These are phyloP conservation scores for Canavalia gladiata DNA, from an alignment of 306 rosid species.

Conservation along the genomic window DNA sequence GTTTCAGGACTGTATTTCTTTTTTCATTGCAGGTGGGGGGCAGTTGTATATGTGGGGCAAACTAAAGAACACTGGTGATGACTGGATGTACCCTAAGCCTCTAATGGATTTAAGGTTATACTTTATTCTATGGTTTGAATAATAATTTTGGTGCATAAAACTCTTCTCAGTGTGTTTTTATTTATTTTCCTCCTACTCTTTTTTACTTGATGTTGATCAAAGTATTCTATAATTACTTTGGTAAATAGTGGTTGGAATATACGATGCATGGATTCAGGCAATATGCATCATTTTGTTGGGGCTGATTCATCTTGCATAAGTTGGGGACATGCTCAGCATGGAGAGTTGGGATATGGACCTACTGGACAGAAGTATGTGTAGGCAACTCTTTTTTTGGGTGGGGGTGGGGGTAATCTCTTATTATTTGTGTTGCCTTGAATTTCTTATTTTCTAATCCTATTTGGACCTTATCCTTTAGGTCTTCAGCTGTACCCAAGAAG, in stretches of 20 bases:
- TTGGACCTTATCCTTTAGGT: slow-evolving; percentile 58
- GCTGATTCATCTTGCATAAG: slow-evolving; percentile 98
- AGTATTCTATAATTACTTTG: slow-evolving; percentile 40
- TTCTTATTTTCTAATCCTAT: slow-evolving; percentile 23
- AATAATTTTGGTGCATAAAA: slow-evolving; percentile 16
- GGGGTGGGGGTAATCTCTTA: not conserved
- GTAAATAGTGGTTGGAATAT: slow-evolving; percentile 88
- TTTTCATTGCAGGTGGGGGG: slow-evolving; percentile 79
- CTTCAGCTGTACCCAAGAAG: slow-evolving; percentile 93
- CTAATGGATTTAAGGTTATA: slow-evolving; percentile 94
- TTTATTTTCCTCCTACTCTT: no score
- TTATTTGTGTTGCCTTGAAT: slow-evolving; percentile 17
- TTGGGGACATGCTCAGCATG: slow-evolving; percentile 98
- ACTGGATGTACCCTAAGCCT: slow-evolving; percentile 99
- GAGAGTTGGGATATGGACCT: slow-evolving; percentile 99
- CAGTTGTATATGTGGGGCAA: slow-evolving; percentile 99
- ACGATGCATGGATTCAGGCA: slow-evolving; percentile 99
- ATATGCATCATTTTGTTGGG: slow-evolving; percentile 97
- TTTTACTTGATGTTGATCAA: slow-evolving; percentile 7
- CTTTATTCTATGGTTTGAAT: slow-evolving; percentile 33
- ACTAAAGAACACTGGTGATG: slow-evolving; percentile 89
- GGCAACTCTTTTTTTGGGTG: not conserved
- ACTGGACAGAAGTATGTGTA: slow-evolving; percentile 88
- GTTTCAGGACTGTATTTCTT: slow-evolving; percentile 17
- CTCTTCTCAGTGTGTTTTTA: not conserved